Evolutionary conservation across 306 rosid species (phyloP).

Genomic region (Dicorynia guianensis): DNA sequence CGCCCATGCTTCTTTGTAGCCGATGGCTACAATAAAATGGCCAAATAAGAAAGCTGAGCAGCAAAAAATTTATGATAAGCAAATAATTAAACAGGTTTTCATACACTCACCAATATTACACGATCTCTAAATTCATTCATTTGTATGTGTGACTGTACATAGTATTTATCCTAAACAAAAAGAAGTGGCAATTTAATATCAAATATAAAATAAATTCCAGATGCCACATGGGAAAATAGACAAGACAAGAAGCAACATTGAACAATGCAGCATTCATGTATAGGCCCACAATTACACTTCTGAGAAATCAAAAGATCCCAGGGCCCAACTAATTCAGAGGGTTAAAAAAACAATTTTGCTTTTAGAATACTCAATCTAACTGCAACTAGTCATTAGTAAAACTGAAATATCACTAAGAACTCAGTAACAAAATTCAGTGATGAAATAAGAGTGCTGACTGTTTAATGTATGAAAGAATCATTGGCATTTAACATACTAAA

Average conservation of each 20-base stretch:
- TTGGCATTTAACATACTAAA: no score
- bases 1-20: conserved; percentile 76
- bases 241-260: conserved; percentile 11
- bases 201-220: conserved; percentile 8
- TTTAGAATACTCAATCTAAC: background rate
- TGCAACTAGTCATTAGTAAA: background rate
- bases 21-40: conserved; percentile 64
- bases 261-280: conserved; percentile 21
- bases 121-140: conserved; percentile 91
- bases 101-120: conserved; percentile 74
- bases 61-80: background rate
- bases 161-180: conserved; percentile 75
- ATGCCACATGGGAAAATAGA: conserved; percentile 9
- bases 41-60: conserved; percentile 32
- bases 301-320: background rate
- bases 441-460: no score
- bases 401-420: no score
- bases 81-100: conserved; percentile 25
- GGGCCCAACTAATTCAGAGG: background rate
- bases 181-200: conserved; percentile 22
- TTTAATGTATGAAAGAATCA: no score
- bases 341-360: background rate
- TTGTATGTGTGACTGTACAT: conserved; percentile 96
- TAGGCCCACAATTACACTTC: conserved; percentile 1
- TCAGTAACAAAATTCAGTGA: no score